phyloP scores from a whole-genome alignment of 1,284 basidiomycete genomes.

The Malassezia yamatoensis region DNA sequence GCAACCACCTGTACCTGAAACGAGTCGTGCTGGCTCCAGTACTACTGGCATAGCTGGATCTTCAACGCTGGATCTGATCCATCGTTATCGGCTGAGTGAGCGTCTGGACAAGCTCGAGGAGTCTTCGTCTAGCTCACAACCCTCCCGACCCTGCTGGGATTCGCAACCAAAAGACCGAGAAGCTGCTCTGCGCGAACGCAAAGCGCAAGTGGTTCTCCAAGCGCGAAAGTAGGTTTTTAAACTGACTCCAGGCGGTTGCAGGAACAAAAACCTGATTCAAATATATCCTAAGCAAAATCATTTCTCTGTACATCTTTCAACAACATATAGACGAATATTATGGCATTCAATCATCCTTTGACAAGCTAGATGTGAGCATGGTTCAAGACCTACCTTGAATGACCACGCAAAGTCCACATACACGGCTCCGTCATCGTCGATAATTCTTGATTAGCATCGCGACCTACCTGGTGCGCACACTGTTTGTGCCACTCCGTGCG shows the following conservation, averaged over 20 bases:
- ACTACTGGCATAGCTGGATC: background rate
- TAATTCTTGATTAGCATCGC: constrained; percentile 49
- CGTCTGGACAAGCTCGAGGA: background rate
- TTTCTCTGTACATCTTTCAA: background rate
- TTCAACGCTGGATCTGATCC: constrained; percentile 5
- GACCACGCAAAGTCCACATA: constrained; percentile 55
- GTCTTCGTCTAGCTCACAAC: background rate
- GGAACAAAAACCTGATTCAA: constrained; percentile 1
- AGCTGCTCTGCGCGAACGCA: constrained; percentile 11
- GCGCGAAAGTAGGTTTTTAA: constrained; percentile 1
- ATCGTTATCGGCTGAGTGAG: constrained; percentile 6
- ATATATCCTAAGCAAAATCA: constrained; percentile 1
- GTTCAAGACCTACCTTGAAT: constrained; percentile 27
- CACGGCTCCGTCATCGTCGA: constrained; percentile 66
- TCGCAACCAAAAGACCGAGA: constrained; percentile 4
- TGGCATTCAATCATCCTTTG: background rate
- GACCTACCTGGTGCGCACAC: constrained; percentile 55
- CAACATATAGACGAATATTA: background rate
- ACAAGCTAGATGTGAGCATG: background rate
- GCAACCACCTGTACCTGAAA: background rate
- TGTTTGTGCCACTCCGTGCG: constrained; percentile 64
- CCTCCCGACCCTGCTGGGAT: background rate
- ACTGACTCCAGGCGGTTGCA: constrained; percentile 8
- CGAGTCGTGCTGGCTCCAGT: background rate
- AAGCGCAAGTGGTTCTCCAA: constrained; percentile 15